A percentile compares a stretch with the other conserved stretches of the same genome.
phyloP scores from a whole-genome alignment of 352 stramenopile species.

The Phytopythium helicoides region DNA sequence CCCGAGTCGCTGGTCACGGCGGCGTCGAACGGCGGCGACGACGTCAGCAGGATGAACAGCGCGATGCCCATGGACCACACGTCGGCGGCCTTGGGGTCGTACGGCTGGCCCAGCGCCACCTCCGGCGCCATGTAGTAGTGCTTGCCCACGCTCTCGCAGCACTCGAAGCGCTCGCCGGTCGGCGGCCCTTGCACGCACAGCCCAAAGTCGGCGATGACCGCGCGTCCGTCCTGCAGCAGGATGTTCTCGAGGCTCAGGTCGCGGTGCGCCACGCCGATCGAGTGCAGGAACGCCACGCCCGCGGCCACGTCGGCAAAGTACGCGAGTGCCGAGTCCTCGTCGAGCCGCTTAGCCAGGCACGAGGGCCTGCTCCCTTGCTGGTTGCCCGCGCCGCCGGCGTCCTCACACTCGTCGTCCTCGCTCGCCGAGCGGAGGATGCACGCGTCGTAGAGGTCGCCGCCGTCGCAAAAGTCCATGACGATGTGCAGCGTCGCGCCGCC shows the following conservation, averaged over 20 bases:
- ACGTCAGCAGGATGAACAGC: constrained; percentile 94
- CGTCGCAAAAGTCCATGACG: constrained; percentile 78
- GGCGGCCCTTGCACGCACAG: constrained; percentile 58
- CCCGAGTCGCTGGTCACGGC: constrained; percentile 80
- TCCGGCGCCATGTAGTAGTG: constrained; percentile 98
- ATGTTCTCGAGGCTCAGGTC: constrained; percentile 98
- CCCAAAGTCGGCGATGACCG: constrained; percentile 71
- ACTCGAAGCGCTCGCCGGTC: constrained; percentile 48
- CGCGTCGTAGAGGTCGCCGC: constrained; percentile 67
- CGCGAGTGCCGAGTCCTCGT: constrained; percentile 38
- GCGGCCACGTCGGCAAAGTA: constrained; percentile 73
- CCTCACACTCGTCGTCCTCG: constrained; percentile 5
- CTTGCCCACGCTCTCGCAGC: constrained; percentile 83
- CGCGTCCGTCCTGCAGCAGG: constrained; percentile 67
- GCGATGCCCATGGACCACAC: constrained; percentile 92
- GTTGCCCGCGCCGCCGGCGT: constrained; percentile 3
- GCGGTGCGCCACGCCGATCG: constrained; percentile 83
- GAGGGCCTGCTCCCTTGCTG: neutral
- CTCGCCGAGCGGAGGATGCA: constrained; percentile 32
- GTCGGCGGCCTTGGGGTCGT: constrained; percentile 93
- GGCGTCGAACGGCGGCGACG: constrained; percentile 90
- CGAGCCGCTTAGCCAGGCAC: constrained; percentile 23
- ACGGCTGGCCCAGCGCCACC: constrained; percentile 72
- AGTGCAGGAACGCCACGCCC: constrained; percentile 65
- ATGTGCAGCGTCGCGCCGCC: constrained; percentile 48